Evolutionary conservation across 345 rosid species (phyloP).

Genomic region (Corymbia maculata): DNA sequence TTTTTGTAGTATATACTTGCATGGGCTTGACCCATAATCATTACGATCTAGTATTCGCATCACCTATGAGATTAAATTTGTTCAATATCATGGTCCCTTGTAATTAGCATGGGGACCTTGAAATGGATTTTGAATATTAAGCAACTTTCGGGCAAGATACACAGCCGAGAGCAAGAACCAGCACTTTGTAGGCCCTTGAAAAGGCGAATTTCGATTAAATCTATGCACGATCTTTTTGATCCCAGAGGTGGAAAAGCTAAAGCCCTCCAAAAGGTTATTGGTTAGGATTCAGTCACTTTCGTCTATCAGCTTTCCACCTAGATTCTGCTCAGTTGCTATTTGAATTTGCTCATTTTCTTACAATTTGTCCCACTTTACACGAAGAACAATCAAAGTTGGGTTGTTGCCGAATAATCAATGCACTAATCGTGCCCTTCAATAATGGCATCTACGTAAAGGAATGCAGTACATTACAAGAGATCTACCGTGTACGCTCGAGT

Average conservation of each 20-base stretch:
- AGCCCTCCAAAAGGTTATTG: not conserved
- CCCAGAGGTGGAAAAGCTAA: not conserved
- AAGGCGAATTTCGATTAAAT: not conserved
- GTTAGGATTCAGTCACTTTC: conserved; percentile 1
- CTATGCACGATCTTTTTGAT: not conserved
- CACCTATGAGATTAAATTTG: not conserved
- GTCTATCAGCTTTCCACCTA: not conserved
- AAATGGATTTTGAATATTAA: not conserved
- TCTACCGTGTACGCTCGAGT: not conserved
- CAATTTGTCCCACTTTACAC: not conserved
- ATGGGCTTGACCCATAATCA: not conserved
- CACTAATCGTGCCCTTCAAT: not conserved
- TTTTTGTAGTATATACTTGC: not conserved
- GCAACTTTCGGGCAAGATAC: not conserved
- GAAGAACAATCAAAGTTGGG: not conserved
- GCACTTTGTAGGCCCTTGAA: not conserved
- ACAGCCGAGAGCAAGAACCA: not conserved
- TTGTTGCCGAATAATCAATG: not conserved
- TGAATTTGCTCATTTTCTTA: not conserved
- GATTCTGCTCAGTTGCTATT: not conserved
- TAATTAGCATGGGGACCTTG: not conserved
- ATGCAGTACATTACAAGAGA: not conserved
- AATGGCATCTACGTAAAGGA: not conserved
- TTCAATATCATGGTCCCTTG: not conserved
- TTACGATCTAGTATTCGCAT: not conserved